phyloP scores from a whole-genome alignment of 257 asterid genomes.

The Nicotiana paniculata region DNA sequence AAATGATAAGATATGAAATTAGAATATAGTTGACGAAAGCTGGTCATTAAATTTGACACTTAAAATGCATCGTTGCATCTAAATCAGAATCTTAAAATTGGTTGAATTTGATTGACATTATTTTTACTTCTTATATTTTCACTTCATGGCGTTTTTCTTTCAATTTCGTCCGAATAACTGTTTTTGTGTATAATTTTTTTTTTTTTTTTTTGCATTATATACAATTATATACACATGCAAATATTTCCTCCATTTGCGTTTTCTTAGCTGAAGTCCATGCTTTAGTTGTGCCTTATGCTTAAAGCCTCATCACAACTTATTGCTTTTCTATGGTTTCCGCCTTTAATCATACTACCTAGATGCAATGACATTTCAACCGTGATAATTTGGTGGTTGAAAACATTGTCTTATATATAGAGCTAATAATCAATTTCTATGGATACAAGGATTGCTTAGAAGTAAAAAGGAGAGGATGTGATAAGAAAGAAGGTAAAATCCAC shows the following conservation, averaged over 20 bases:
- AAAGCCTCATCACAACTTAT: background rate
- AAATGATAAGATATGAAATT: background rate
- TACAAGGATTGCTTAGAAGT: background rate
- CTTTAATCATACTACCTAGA: background rate
- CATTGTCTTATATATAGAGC: background rate
- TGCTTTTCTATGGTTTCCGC: background rate
- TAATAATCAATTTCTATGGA: no score
- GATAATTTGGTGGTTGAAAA: background rate
- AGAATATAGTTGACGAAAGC: background rate
- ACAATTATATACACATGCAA: background rate
- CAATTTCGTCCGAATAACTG: background rate
- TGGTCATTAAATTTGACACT: background rate
- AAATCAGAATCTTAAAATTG: background rate
- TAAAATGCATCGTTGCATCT: background rate
- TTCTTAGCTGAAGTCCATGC: background rate
- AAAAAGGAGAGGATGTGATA: background rate
- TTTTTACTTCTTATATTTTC: background rate
- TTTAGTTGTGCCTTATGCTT: background rate
- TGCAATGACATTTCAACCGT: background rate
- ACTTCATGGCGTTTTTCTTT: background rate
- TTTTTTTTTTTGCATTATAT: background rate
- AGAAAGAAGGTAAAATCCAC: background rate
- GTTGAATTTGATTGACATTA: background rate
- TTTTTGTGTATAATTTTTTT: background rate
- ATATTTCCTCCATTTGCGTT: background rate